These are phyloP conservation scores for Austropuccinia psidii DNA, from an alignment of 1,284 basidiomycete genomes.

Conservation along the genomic window DNA sequence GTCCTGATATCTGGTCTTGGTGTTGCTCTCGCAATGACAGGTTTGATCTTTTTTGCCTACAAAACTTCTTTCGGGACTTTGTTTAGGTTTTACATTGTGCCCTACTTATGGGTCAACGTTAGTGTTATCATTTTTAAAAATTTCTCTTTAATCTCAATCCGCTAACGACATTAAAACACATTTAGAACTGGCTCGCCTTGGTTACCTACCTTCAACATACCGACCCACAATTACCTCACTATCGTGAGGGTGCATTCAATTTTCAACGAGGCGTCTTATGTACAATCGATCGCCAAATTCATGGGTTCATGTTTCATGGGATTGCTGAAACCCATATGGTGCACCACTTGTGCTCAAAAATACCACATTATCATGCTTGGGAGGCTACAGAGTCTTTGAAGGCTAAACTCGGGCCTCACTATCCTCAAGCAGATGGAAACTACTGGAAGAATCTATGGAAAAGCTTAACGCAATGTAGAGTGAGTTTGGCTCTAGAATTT, in stretches of 20 bases:
- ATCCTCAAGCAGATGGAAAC: slow-evolving; percentile 52
- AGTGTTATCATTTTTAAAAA: slow-evolving; percentile 37
- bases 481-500: slow-evolving; percentile 41
- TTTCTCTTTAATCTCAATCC: neutral
- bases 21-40: slow-evolving; percentile 62
- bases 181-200: slow-evolving; percentile 48
- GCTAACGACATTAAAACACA: neutral
- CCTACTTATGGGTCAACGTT: slow-evolving; percentile 76
- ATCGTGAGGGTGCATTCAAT: slow-evolving; percentile 68
- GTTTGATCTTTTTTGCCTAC: slow-evolving; percentile 58
- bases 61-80: slow-evolving; percentile 66
- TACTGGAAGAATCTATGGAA: slow-evolving; percentile 53
- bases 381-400: slow-evolving; percentile 45
- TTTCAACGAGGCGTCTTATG: slow-evolving; percentile 93
- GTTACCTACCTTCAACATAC: slow-evolving; percentile 52
- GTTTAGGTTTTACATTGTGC: slow-evolving; percentile 70
- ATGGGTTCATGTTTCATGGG: slow-evolving; percentile 58
- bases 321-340: slow-evolving; percentile 89
- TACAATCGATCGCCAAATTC: slow-evolving; percentile 55
- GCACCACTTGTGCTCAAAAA: slow-evolving; percentile 85
- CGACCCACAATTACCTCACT: slow-evolving; percentile 55
- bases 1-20: slow-evolving; percentile 82
- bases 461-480: slow-evolving; percentile 50
- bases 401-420: slow-evolving; percentile 54
- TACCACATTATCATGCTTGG: slow-evolving; percentile 79